Evolutionary conservation across 805 yeast genomes (phyloP), one percentile per base, ranked within the genome.

Genomic region (Torulaspora maleeae): DNA sequence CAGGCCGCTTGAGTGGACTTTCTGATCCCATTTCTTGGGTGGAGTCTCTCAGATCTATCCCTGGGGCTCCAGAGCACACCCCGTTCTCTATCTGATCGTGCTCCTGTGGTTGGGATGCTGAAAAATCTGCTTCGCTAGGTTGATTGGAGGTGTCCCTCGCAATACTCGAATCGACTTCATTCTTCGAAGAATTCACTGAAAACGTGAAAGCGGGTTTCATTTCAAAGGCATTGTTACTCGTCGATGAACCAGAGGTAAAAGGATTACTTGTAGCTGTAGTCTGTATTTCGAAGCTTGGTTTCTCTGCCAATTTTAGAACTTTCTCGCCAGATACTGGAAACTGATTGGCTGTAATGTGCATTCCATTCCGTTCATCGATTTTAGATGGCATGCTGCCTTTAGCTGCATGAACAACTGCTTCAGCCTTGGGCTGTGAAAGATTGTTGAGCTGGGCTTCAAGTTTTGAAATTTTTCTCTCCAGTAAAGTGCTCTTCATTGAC

Each of bases 391-490:
- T 37, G 7, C 36, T 30, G 15, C 15, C 19, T 13, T 30, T 34
- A 2, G 35, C 11, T 1, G 43, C 32, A 5, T 27, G 10, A 27
- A 20, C 34, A 12, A 38, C 29, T 20, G 33, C 17, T 22, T 24
- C 43, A n/a, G 28, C 28, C 10, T 6, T 24, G 11, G 37, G 34
- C 11, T 41, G 27, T n/a, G 37, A 39, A 5, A 20, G 11, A 19
- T 25, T 33, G 19, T 40, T 36, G n/a, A 51, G 24, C 38, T 53
- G 61, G 6, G 54, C 41, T 46, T 60, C 67, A n/a, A 63, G 44
- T 45, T 66, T 63, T 3, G 59, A 45, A 7, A 63, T 49, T 47
- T 59, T 63, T 48, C 60, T 61, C 43, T 51, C 62, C 27, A 52
- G 51, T 33, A 60, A 52, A 12, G 62, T 63, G 4, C 61, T 58